Evolutionary conservation across 2,329 filamentous ascomycete genomes (phyloP).

Genomic region (Tolypocladium cylindrosporum): DNA sequence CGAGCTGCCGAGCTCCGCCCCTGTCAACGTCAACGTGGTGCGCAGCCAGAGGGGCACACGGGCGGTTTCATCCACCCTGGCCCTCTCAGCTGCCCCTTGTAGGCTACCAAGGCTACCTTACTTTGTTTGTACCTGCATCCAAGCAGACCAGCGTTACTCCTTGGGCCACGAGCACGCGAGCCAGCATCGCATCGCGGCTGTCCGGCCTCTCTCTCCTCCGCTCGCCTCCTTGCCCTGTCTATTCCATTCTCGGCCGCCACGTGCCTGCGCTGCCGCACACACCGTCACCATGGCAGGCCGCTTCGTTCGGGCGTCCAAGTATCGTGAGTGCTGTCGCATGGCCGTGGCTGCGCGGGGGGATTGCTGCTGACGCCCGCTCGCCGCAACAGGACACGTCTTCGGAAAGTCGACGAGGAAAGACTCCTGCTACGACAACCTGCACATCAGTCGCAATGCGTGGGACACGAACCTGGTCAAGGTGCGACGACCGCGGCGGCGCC

Average conservation of each 20-base stretch:
- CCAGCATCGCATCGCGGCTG: neutral
- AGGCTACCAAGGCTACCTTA: neutral
- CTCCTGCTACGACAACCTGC: constrained; percentile 96
- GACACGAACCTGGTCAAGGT: constrained; percentile 98
- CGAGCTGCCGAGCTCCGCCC: too few species aligned
- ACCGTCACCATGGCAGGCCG: constrained; percentile 45
- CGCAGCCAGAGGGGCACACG: neutral
- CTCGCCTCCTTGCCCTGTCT: constrained; percentile 6
- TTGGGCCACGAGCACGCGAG: constrained; percentile 1
- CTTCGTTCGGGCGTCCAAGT: constrained; percentile 60
- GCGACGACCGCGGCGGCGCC: constrained; percentile 20
- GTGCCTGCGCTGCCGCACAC: constrained; percentile 6
- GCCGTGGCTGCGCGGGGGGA: neutral
- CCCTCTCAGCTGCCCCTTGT: neutral
- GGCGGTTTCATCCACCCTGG: neutral
- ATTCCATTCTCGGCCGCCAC: neutral
- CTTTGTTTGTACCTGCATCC: neutral
- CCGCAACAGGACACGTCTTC: constrained; percentile 79
- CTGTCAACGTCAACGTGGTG: neutral
- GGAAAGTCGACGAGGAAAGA: constrained; percentile 93
- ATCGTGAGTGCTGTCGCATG: constrained; percentile 40
- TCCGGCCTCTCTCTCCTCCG: constrained; percentile 9
- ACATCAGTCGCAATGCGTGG: constrained; percentile 97
- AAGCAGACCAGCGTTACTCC: neutral
- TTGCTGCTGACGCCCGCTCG: neutral